phyloP scores from a whole-genome alignment of 1,284 basidiomycete species.

The Sporisorium iseilematis-ciliati region DNA sequence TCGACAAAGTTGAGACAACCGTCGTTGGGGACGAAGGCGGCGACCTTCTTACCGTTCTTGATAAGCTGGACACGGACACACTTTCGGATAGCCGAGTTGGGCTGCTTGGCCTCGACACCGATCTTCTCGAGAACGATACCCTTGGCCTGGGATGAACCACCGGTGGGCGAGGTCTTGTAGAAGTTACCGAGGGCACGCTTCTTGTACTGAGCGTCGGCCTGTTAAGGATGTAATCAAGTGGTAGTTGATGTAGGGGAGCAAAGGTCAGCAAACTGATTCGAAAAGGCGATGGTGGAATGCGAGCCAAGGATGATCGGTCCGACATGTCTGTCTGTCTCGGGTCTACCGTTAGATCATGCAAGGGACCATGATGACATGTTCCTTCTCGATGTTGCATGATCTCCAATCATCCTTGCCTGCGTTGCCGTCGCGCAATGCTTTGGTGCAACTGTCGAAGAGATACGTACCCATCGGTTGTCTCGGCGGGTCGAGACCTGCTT shows the following conservation, averaged over 20 bases:
- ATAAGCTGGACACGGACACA: slow-evolving; percentile 99
- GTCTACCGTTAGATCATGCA: background rate
- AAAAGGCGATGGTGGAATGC: background rate
- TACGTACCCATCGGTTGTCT: slow-evolving; percentile 87
- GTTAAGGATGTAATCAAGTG: slow-evolving; percentile 22
- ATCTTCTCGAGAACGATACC: slow-evolving; percentile 99
- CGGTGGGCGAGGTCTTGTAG: slow-evolving; percentile 99
- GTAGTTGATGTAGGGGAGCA: background rate
- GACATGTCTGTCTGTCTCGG: background rate
- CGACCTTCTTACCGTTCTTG: slow-evolving; percentile 98
- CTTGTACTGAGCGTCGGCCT: slow-evolving; percentile 99
- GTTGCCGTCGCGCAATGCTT: background rate
- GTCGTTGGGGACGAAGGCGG: slow-evolving; percentile 77
- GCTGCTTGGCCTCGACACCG: slow-evolving; percentile 88
- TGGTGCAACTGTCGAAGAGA: background rate
- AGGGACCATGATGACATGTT: background rate
- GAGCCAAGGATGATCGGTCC: background rate
- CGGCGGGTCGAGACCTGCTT: slow-evolving; percentile 95
- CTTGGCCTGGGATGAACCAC: slow-evolving; percentile 99
- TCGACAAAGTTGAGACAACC: slow-evolving; percentile 93
- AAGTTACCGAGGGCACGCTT: slow-evolving; percentile 99
- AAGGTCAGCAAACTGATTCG: slow-evolving; percentile 16
- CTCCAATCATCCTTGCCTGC: background rate
- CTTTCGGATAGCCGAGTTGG: slow-evolving; percentile 99
- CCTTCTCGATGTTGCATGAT: background rate